Conservation (phyloP, 257 asterid genomes). For the Jacaranda mimosifolia region DNA sequence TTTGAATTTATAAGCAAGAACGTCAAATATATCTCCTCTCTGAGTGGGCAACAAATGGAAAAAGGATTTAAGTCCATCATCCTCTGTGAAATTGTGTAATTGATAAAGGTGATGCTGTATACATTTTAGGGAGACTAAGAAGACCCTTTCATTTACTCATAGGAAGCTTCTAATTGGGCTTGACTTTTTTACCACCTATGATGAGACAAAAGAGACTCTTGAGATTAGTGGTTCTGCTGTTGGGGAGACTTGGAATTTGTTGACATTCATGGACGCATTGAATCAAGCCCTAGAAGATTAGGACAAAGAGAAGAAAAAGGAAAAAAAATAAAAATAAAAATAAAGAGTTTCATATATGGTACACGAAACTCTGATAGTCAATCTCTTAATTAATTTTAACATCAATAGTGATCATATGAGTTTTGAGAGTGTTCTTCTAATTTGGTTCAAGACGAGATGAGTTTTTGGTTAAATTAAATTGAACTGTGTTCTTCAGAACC, state of each 20-base stretch:
- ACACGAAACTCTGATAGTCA: too few relatives aligned
- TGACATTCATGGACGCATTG: neutral
- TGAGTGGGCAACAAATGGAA: too few relatives aligned
- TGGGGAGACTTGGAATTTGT: neutral
- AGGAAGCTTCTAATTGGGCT: constrained; percentile 1
- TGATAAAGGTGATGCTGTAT: neutral
- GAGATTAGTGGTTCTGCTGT: neutral
- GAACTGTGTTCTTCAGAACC: too few relatives aligned
- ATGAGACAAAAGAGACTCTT: neutral
- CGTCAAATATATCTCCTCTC: too few relatives aligned
- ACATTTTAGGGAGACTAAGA: neutral
- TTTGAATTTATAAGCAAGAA: too few relatives aligned
- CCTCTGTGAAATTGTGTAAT: neutral
- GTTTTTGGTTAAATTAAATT: too few relatives aligned
- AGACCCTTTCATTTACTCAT: neutral
- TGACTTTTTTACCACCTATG: neutral
- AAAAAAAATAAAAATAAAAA: neutral
- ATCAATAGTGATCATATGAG: too few relatives aligned
- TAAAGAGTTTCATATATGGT: too few relatives aligned
- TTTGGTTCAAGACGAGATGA: too few relatives aligned
- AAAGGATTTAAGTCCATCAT: too few relatives aligned
- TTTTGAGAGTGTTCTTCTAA: too few relatives aligned
- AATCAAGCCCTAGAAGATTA: neutral
- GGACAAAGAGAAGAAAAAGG: neutral
- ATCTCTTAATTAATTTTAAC: too few relatives aligned